phyloP scores from a whole-genome alignment of 495 filamentous ascomycete species.

The Annulohypoxylon maeteangense region DNA sequence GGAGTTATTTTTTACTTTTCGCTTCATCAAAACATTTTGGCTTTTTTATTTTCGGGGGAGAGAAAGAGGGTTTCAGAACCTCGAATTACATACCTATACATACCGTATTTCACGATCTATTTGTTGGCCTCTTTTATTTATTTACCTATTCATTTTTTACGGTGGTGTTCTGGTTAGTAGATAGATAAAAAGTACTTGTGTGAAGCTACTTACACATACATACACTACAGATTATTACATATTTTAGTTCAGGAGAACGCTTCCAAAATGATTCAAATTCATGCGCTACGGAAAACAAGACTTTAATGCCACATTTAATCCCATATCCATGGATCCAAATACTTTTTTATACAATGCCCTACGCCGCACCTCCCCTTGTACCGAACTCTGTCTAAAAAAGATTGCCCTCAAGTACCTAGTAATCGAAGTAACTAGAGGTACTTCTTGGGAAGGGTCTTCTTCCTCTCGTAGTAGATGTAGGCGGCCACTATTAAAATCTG shows the following conservation, averaged over 20 bases:
- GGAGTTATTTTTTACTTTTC: not conserved
- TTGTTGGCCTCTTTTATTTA: not conserved
- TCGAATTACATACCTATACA: not conserved
- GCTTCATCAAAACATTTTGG: not conserved
- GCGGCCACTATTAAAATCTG: slow-evolving; percentile 74
- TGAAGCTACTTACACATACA: not conserved
- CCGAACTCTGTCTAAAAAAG: not conserved
- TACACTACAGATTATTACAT: not conserved
- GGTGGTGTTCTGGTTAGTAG: slow-evolving; percentile 1
- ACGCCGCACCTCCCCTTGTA: slow-evolving; percentile 1
- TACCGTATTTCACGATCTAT: not conserved
- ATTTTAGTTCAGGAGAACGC: slow-evolving; percentile 7
- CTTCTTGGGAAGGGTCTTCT: slow-evolving; percentile 87
- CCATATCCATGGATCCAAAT: slow-evolving; percentile 34
- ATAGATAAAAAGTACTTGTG: not conserved
- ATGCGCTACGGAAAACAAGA: slow-evolving; percentile 20
- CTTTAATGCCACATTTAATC: slow-evolving; percentile 31
- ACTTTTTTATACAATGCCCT: slow-evolving; percentile 41
- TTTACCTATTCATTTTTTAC: too few relatives aligned
- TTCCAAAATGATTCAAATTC: slow-evolving; percentile 21
- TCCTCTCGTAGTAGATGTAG: slow-evolving; percentile 85
- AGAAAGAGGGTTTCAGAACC: slow-evolving; percentile 1
- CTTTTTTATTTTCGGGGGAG: not conserved
- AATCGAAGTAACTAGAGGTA: slow-evolving; percentile 57
- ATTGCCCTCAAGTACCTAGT: not conserved